phyloP scores from a whole-genome alignment of 2,329 filamentous ascomycete species.

The Aspergillus arachidicola region DNA sequence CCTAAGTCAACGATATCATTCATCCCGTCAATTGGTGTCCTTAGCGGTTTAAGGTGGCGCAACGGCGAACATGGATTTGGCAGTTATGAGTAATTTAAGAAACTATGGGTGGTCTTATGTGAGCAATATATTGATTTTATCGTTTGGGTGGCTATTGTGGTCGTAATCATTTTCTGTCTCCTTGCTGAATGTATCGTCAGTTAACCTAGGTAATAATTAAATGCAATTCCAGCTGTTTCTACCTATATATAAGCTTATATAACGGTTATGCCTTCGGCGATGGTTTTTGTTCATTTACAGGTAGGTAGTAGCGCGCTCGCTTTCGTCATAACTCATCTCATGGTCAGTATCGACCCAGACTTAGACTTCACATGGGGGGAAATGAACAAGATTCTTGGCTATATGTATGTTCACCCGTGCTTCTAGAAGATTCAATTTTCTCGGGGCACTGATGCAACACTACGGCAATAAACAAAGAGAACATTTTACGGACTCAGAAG shows the following conservation, averaged over 20 bases:
- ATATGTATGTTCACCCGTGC: neutral
- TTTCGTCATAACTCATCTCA: no score
- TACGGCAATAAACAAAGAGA: neutral
- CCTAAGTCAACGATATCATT: slow-evolving; percentile 40
- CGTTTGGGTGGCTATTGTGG: neutral
- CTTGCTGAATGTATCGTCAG: neutral
- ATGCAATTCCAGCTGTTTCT: neutral
- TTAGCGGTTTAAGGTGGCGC: slow-evolving; percentile 8
- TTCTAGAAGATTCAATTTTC: neutral
- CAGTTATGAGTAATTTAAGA: neutral
- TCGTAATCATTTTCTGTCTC: neutral
- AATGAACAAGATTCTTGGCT: neutral
- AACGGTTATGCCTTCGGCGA: neutral
- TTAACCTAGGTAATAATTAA: no score
- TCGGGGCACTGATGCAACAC: neutral
- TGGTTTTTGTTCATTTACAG: neutral
- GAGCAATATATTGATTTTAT: neutral
- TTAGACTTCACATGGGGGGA: neutral
- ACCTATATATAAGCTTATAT: neutral
- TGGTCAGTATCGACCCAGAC: neutral
- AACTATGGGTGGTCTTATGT: neutral
- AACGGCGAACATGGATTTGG: neutral
- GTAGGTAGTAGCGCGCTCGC: no score
- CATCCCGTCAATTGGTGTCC: slow-evolving; percentile 16
- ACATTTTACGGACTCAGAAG: neutral